A percentile compares a stretch with the other conserved stretches of the same genome.
Evolutionary conservation across 345 rosid species (phyloP).

Genomic region (Salix koriyanagi): DNA sequence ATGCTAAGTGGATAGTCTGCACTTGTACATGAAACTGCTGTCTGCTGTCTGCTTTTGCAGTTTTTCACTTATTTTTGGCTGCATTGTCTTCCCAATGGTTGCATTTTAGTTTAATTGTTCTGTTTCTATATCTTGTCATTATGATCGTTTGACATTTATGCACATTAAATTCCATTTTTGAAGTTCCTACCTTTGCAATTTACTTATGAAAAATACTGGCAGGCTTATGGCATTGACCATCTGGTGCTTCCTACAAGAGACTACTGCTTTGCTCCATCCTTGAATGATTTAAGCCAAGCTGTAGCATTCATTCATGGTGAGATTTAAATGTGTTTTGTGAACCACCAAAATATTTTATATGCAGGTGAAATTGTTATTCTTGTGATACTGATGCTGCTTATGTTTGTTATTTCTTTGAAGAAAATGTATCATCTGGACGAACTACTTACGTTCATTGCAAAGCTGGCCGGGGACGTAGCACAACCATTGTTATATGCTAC

Average conservation of each 20-base stretch:
- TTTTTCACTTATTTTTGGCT: background rate
- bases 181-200: background rate
- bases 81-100: background rate
- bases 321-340: conserved; percentile 4
- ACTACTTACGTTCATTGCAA: conserved; percentile 95
- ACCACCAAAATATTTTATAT: background rate
- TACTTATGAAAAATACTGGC: conserved; percentile 17
- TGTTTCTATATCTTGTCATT: background rate
- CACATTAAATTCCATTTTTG: background rate
- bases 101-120: background rate
- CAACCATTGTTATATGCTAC: conserved; percentile 87
- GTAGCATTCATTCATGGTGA: conserved; percentile 80
- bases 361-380: background rate
- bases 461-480: conserved; percentile 99
- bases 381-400: conserved; percentile 7
- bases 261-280: conserved; percentile 92
- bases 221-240: conserved; percentile 82
- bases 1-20: background rate
- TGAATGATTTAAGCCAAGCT: conserved; percentile 73
- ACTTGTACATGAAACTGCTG: background rate
- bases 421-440: conserved; percentile 47
- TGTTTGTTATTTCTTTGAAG: conserved; percentile 32
- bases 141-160: background rate
- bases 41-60: background rate
- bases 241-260: conserved; percentile 95